Percentiles rank a stretch among this genome's conserved stretches.
Evolutionary conservation across 2,329 filamentous ascomycete genomes (phyloP).

Genomic region (Pezicula neosporulosa): DNA sequence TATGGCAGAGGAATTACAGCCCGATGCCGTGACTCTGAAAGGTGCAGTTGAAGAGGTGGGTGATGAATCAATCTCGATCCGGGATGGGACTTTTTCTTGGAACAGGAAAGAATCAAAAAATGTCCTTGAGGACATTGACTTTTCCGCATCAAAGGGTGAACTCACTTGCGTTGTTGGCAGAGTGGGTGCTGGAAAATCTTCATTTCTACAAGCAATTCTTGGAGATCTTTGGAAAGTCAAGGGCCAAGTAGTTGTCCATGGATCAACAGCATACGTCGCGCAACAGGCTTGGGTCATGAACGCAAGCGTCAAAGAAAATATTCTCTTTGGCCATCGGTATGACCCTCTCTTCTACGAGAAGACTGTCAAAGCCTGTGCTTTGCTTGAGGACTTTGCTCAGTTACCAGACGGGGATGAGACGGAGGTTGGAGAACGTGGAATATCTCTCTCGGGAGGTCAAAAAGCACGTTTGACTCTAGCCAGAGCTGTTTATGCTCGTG

Average conservation of each 20-base stretch:
- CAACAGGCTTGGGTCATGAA: slow-evolving; percentile 98
- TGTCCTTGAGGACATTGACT: slow-evolving; percentile 79
- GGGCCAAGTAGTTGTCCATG: slow-evolving; percentile 79
- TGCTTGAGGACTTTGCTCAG: slow-evolving; percentile 85
- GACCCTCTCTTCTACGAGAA: slow-evolving; percentile 93
- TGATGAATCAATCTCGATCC: slow-evolving; percentile 81
- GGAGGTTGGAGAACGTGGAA: slow-evolving; percentile 93
- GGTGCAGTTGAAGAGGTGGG: slow-evolving; percentile 71
- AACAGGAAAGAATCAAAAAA: slow-evolving; percentile 73
- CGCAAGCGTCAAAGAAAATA: slow-evolving; percentile 94
- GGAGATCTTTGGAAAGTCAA: slow-evolving; percentile 89
- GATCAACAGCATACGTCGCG: slow-evolving; percentile 84
- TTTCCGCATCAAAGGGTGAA: slow-evolving; percentile 87
- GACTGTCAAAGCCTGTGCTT: slow-evolving; percentile 86
- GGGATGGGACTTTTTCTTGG: slow-evolving; percentile 91
- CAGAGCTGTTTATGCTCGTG: slow-evolving; percentile 89
- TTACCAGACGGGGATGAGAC: slow-evolving; percentile 96
- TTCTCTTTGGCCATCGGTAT: slow-evolving; percentile 92
- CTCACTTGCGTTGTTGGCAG: slow-evolving; percentile 89
- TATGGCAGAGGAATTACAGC: slow-evolving; percentile 82
- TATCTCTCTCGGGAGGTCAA: slow-evolving; percentile 92
- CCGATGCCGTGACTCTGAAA: slow-evolving; percentile 71
- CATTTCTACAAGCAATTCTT: slow-evolving; percentile 80
- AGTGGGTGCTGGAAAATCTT: slow-evolving; percentile 95
- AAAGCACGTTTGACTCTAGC: slow-evolving; percentile 92